These are phyloP conservation scores for Platanus orientalis DNA, from an alignment of 164 flowering plant genomes.

Conservation along the genomic window DNA sequence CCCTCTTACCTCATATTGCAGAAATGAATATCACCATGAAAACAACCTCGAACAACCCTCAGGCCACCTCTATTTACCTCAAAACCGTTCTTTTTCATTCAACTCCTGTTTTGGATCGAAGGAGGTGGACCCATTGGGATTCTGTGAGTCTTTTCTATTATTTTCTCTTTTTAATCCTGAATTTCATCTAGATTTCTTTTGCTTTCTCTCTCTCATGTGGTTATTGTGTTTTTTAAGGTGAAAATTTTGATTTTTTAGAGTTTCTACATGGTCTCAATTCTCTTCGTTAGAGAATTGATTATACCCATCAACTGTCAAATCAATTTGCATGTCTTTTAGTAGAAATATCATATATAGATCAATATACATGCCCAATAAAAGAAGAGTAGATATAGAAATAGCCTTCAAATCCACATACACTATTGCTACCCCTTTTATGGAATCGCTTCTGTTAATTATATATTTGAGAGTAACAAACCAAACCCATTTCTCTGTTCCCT, in stretches of 20 bases:
- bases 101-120: slow-evolving; percentile 54
- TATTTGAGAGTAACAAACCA: not conserved
- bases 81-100: slow-evolving; percentile 53
- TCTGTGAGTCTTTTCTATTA: slow-evolving; percentile 27
- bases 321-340: too few species aligned
- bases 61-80: slow-evolving; percentile 13
- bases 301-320: too few species aligned
- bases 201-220: not conserved
- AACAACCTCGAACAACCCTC: slow-evolving; percentile 23
- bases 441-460: too few species aligned
- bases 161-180: not conserved
- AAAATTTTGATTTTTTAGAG: not conserved
- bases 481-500: not conserved
- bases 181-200: not conserved
- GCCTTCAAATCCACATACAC: not conserved
- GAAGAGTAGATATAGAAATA: too few species aligned
- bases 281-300: too few species aligned
- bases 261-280: too few species aligned
- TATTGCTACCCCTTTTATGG: not conserved
- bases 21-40: slow-evolving; percentile 22
- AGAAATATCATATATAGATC: too few species aligned
- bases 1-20: slow-evolving; percentile 2
- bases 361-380: too few species aligned
- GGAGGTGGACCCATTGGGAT: slow-evolving; percentile 39
- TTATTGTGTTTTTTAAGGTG: not conserved